phyloP scores from a whole-genome alignment of 441 rosid species.

The Rhodomyrtus psidioides region DNA sequence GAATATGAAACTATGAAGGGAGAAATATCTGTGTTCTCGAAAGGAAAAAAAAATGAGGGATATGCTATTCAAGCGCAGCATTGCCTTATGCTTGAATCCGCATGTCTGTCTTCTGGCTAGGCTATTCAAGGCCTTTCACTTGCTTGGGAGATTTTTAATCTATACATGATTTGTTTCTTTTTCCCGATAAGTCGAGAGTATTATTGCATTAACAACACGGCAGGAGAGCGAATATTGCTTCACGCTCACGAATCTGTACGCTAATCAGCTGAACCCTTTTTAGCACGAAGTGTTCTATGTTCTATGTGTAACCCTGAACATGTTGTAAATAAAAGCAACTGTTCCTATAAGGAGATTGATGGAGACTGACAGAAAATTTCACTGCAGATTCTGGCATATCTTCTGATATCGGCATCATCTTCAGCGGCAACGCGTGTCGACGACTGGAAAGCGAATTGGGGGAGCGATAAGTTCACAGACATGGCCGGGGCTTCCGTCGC shows the following conservation, averaged over 20 bases:
- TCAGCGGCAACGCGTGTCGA: conserved; percentile 84
- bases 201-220: background rate
- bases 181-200: background rate
- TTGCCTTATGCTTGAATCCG: background rate
- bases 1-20: background rate
- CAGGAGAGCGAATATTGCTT: background rate
- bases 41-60: background rate
- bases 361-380: background rate
- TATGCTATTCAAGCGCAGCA: background rate
- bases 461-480: conserved; percentile 84
- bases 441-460: conserved; percentile 97
- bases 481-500: conserved; percentile 87
- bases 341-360: background rate
- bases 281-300: background rate
- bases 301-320: background rate
- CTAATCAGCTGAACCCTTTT: background rate
- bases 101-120: background rate
- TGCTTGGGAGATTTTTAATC: background rate
- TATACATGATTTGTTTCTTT: background rate
- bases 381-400: conserved; percentile 78
- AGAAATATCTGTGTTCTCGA: background rate
- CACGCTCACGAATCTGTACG: background rate
- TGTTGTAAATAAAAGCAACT: background rate
- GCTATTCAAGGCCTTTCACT: background rate
- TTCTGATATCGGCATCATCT: conserved; percentile 82